These are phyloP conservation scores for Aspergillus uvarum DNA, from an alignment of 2,329 filamentous ascomycete species.

Conservation along the genomic window DNA sequence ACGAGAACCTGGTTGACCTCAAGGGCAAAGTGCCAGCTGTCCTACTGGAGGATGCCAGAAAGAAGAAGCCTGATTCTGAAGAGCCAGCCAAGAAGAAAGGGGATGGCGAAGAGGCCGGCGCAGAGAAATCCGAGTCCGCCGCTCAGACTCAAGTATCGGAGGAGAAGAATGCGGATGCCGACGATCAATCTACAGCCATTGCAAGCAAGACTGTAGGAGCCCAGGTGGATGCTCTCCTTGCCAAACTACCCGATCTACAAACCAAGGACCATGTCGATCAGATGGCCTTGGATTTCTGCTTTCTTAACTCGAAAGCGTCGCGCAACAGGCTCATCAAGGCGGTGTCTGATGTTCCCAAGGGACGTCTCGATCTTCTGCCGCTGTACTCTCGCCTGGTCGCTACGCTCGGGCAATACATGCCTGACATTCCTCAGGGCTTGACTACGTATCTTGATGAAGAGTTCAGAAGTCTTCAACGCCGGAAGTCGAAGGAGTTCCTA, in stretches of 20 bases:
- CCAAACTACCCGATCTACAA: conserved; percentile 84
- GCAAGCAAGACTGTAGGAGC: conserved; percentile 97
- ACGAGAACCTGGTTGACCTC: conserved; percentile 92
- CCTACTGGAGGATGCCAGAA: conserved; percentile 88
- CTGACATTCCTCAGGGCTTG: conserved; percentile 87
- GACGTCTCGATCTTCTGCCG: conserved; percentile 84
- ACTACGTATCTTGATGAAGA: conserved; percentile 93
- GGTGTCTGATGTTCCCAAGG: conserved; percentile 90
- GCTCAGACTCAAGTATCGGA: conserved; percentile 44
- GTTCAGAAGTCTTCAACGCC: conserved; percentile 91
- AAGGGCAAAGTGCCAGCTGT: conserved; percentile 95
- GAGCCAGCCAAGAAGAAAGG: conserved; percentile 78
- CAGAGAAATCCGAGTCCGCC: conserved; percentile 37
- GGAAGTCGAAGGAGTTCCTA: conserved; percentile 96
- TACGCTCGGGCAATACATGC: conserved; percentile 89
- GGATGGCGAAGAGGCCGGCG: conserved; percentile 48
- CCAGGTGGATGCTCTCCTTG: conserved; percentile 87
- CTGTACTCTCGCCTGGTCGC: conserved; percentile 91
- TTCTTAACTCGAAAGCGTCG: conserved; percentile 96
- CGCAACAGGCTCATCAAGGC: conserved; percentile 91
- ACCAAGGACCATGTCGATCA: conserved; percentile 91
- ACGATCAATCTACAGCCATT: conserved; percentile 90
- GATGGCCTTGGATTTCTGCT: conserved; percentile 93
- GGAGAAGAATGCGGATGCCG: conserved; percentile 57
- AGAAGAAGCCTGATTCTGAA: conserved; percentile 81